Percentiles rank a stretch among this genome's conserved stretches.
phyloP scores from a whole-genome alignment of 495 filamentous ascomycete species.

The Aspergillus saccharolyticus region DNA sequence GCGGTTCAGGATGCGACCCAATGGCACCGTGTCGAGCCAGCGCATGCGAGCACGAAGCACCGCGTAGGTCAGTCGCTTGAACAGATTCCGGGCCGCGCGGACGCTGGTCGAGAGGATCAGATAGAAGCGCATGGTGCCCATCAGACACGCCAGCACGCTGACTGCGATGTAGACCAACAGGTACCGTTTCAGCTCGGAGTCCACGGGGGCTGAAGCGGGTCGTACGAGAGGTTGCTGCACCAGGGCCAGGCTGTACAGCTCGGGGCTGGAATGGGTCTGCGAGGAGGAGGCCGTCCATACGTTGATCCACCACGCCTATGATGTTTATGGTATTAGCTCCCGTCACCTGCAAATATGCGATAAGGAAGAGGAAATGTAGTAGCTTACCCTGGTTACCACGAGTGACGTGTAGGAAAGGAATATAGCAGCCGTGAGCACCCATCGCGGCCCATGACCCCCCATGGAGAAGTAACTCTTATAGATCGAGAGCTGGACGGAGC shows the following conservation, averaged over 20 bases:
- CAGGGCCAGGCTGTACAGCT: neutral
- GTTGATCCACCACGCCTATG: neutral
- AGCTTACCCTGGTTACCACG: neutral
- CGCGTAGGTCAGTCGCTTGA: slow-evolving; percentile 56
- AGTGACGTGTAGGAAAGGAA: neutral
- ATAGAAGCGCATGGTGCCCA: neutral
- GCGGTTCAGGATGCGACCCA: slow-evolving; percentile 73
- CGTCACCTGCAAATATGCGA: no score
- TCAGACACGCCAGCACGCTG: neutral
- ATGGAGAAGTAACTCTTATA: slow-evolving; percentile 57
- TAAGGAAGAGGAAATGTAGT: neutral
- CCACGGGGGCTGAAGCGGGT: neutral
- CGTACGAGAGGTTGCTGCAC: neutral
- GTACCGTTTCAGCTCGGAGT: neutral
- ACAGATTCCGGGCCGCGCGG: slow-evolving; percentile 59
- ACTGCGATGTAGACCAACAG: neutral
- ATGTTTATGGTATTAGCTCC: no score
- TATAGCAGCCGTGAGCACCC: neutral
- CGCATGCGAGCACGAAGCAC: slow-evolving; percentile 66
- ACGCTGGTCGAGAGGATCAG: slow-evolving; percentile 20
- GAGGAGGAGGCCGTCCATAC: neutral
- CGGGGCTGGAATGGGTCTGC: neutral
- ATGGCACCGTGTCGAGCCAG: slow-evolving; percentile 78
- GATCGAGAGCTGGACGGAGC: slow-evolving; percentile 55
- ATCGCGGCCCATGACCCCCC: neutral